Conservation (phyloP, 2,329 filamentous ascomycete genomes). For the Colletotrichum lupini region DNA sequence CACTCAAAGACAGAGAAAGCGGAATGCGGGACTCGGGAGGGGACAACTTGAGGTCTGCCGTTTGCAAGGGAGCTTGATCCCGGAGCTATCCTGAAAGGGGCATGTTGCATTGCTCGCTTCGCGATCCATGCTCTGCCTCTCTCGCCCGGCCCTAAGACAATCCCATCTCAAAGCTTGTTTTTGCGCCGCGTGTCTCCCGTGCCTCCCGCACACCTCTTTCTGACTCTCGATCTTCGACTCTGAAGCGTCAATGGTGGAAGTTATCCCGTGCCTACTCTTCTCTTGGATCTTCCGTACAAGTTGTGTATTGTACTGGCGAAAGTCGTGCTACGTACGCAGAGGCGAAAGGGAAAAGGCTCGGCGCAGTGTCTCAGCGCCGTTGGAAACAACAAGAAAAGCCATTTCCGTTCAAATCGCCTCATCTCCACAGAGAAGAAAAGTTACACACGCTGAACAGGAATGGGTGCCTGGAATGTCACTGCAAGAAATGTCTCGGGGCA, state of each 20-base stretch:
- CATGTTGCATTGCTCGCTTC: slow-evolving; percentile 15
- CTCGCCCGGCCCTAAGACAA: neutral
- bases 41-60: neutral
- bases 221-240: neutral
- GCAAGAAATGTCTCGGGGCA: neutral
- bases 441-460: neutral
- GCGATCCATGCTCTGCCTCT: slow-evolving; percentile 10
- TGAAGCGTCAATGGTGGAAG: neutral
- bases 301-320: neutral
- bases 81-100: neutral
- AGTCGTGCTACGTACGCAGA: neutral
- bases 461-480: neutral
- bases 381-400: neutral
- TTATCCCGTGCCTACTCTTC: neutral
- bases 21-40: neutral
- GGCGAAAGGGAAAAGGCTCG: neutral
- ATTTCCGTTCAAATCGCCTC: neutral
- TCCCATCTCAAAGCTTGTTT: slow-evolving; percentile 1
- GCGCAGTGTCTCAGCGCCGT: neutral
- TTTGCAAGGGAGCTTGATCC: slow-evolving; percentile 21
- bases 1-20: neutral
- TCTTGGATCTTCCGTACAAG: neutral
- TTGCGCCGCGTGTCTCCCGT: neutral
- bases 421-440: neutral
- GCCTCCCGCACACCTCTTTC: neutral